Base-by-base conservation (phyloP, 108 stramenopile genomes). In the Nannochloropsis oceanica region DNA sequence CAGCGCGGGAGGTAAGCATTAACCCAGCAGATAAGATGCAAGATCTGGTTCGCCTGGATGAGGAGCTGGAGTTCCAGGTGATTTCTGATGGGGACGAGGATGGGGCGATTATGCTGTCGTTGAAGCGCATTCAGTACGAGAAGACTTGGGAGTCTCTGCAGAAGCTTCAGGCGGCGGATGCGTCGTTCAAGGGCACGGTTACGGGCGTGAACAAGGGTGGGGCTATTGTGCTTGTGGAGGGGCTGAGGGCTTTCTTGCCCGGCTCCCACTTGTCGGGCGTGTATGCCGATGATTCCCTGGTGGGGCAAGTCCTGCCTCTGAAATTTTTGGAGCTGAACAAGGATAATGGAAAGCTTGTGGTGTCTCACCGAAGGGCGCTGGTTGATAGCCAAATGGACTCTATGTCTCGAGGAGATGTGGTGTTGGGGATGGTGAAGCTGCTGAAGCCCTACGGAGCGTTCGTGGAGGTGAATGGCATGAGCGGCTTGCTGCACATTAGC, bases 391-490 rank as follows among this genome's bases (percentile, higher is more conserved):
- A 96, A 90, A 96, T 97, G 98, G 89, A 93, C 73, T 93, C 95
- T 44, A 90, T 97, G 27, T 91, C 90, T 82, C 94, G 96, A 25
- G 98, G 98, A 26, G 96, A 96, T 86, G 92, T 98, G 82, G 93
- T 97, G 46, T 88, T 90, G 13, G 98, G 96, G 34, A 82, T 93
- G 34, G 94, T 98, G 86, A 96, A 95, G 92, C 95, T 96, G n/a
- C 92, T 97, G 86, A 96, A 96, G 85, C 95, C 96, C 43, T 98
- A 97, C 90, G 98, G 98, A 79, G 98, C 96, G 83, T 97, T 98
- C 86, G 95, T 97, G 42, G 96, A 97, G 91, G 44, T 97, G 42
- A 94, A 93, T 44, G 96, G 98, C 44, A 97, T 97, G 96, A 93
- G 93, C 27, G 98, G 96, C 79, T 91, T 98, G 26, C 94, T 98